A percentile compares a stretch with the other conserved stretches of the same genome.
phyloP scores from a whole-genome alignment of 2,329 filamentous ascomycete genomes.

The Lecanicillium sp. region DNA sequence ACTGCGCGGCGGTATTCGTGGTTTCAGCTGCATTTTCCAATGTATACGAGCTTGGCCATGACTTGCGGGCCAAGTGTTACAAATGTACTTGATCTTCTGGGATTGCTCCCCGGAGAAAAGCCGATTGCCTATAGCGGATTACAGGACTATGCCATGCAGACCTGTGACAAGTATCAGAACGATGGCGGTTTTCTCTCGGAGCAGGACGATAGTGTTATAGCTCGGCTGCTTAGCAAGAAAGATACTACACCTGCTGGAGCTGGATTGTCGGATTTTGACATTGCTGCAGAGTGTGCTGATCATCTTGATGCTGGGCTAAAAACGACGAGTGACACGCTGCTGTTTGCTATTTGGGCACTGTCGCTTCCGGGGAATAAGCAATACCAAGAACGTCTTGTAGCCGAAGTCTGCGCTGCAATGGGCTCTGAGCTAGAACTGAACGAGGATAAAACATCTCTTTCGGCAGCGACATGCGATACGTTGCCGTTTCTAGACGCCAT shows the following conservation, averaged over 20 bases:
- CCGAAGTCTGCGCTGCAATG: slow-evolving; percentile 25
- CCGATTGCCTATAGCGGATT: not conserved
- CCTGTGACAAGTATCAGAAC: not conserved
- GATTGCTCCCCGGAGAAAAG: slow-evolving; percentile 26
- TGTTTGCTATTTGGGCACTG: slow-evolving; percentile 41
- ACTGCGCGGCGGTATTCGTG: slow-evolving; percentile 35
- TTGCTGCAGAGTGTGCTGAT: slow-evolving; percentile 44
- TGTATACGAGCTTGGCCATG: slow-evolving; percentile 32
- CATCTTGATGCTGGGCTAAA: slow-evolving; percentile 45
- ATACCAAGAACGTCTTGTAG: slow-evolving; percentile 35
- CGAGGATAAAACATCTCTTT: slow-evolving; percentile 19
- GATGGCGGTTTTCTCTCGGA: not conserved
- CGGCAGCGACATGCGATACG: slow-evolving; percentile 25
- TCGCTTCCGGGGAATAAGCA: slow-evolving; percentile 31
- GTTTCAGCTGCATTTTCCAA: slow-evolving; percentile 37
- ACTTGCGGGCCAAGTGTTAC: slow-evolving; percentile 19
- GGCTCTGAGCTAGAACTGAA: slow-evolving; percentile 15
- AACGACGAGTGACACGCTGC: slow-evolving; percentile 42
- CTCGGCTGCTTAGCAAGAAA: slow-evolving; percentile 26
- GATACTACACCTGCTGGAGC: slow-evolving; percentile 15
- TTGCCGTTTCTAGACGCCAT: slow-evolving; percentile 37
- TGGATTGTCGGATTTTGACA: slow-evolving; percentile 32
- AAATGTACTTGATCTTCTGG: too few relatives aligned
- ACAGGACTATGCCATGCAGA: not conserved
- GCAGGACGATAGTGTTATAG: slow-evolving; percentile 24